Evolutionary conservation across 768 basidiomycete species (phyloP).

Genomic region (Floccularia luteovirens): DNA sequence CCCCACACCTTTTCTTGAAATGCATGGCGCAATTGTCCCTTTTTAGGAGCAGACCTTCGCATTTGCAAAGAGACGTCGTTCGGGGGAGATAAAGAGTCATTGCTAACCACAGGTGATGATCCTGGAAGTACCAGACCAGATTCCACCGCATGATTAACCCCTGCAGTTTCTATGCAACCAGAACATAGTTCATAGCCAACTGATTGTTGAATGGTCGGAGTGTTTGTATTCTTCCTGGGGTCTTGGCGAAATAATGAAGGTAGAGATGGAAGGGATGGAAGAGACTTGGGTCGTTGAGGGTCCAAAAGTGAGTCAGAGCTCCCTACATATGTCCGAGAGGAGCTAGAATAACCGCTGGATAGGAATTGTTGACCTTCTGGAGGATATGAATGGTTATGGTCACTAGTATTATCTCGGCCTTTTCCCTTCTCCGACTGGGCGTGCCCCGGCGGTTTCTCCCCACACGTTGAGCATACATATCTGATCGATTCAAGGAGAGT

Average conservation of each 20-base stretch:
- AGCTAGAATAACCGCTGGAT: constrained; percentile 19
- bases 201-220: constrained; percentile 11
- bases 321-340: constrained; percentile 31
- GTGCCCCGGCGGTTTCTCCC: constrained; percentile 60
- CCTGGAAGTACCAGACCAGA: constrained; percentile 39
- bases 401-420: constrained; percentile 25
- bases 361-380: constrained; percentile 19
- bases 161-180: constrained; percentile 69
- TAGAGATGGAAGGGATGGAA: constrained; percentile 31
- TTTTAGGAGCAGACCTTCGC: constrained; percentile 64
- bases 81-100: constrained; percentile 43
- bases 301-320: constrained; percentile 18
- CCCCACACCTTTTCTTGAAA: constrained; percentile 88
- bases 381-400: constrained; percentile 20
- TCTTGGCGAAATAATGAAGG: constrained; percentile 12
- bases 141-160: constrained; percentile 71
- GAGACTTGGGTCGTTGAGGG: constrained; percentile 29
- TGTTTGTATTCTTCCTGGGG: constrained; percentile 10
- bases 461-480: constrained; percentile 86
- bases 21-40: constrained; percentile 76
- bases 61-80: constrained; percentile 52
- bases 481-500: constrained; percentile 70
- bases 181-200: constrained; percentile 82
- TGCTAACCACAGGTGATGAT: constrained; percentile 31
- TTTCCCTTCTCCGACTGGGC: constrained; percentile 38